phyloP scores from a whole-genome alignment of 352 stramenopile genomes.

The Peronospora tabacina region DNA sequence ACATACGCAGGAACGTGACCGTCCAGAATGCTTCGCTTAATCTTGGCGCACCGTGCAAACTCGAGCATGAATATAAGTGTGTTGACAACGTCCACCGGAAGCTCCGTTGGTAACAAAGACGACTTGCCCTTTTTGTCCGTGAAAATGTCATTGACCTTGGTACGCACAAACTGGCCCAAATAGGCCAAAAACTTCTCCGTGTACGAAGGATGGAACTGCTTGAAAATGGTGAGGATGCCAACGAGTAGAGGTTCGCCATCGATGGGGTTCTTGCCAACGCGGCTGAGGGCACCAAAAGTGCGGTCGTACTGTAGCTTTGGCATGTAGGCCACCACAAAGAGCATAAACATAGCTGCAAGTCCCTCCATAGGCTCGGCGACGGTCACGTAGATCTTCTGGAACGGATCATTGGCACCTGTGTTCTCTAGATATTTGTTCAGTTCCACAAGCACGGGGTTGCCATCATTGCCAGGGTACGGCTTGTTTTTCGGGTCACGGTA shows the following conservation, averaged over 20 bases:
- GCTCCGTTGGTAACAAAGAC: constrained; percentile 32
- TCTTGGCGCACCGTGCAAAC: constrained; percentile 77
- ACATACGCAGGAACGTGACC: constrained; percentile 83
- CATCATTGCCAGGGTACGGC: constrained; percentile 67
- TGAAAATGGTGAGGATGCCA: constrained; percentile 89
- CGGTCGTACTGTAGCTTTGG: constrained; percentile 90
- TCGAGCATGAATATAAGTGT: constrained; percentile 87
- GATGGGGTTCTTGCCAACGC: constrained; percentile 87
- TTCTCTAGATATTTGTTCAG: constrained; percentile 90
- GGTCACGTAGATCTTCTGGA: constrained; percentile 92
- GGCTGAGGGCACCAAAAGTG: constrained; percentile 86
- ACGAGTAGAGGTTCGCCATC: constrained; percentile 88
- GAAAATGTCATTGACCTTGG: constrained; percentile 83
- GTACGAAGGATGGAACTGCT: constrained; percentile 93
- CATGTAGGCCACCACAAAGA: constrained; percentile 91
- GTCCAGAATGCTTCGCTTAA: constrained; percentile 76
- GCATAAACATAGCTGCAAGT: constrained; percentile 86
- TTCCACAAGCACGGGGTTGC: constrained; percentile 82
- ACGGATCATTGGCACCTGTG: constrained; percentile 87
- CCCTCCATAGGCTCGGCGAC: constrained; percentile 87
- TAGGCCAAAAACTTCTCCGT: constrained; percentile 90
- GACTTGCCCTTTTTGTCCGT: constrained; percentile 46
- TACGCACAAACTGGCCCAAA: constrained; percentile 89
- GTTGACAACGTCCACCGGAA: constrained; percentile 81
- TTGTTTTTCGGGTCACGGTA: constrained; percentile 78